Conservation (phyloP, 768 basidiomycete species). For the Megacollybia marginata region DNA sequence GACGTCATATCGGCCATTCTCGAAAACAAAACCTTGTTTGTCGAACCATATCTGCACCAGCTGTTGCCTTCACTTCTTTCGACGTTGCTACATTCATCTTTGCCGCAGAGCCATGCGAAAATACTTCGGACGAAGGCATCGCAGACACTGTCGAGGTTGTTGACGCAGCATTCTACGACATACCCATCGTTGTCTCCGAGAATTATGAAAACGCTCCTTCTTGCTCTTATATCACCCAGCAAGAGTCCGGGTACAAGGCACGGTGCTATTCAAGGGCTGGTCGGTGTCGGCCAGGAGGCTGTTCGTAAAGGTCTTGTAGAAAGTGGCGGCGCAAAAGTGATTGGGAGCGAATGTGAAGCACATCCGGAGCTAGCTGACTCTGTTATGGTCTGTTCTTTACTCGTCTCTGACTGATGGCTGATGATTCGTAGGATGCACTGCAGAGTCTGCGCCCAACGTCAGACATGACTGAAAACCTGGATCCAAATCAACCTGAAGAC, state of each 20-base stretch:
- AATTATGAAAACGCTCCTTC: constrained; percentile 88
- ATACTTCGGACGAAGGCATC: constrained; percentile 76
- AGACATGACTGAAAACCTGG: constrained; percentile 51
- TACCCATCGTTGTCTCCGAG: constrained; percentile 84
- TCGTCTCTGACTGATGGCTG: background rate
- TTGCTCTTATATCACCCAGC: constrained; percentile 69
- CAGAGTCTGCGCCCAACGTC: constrained; percentile 50
- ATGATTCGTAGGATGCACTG: constrained; percentile 46
- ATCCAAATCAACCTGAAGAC: constrained; percentile 43
- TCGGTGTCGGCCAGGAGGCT: constrained; percentile 81
- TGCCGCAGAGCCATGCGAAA: constrained; percentile 64
- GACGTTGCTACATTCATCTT: constrained; percentile 78
- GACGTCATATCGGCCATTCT: constrained; percentile 81
- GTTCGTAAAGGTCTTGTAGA: constrained; percentile 77
- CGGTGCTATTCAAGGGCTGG: constrained; percentile 82
- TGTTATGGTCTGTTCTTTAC: constrained; percentile 44
- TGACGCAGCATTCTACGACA: constrained; percentile 79
- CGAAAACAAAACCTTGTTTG: constrained; percentile 82
- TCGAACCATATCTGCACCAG: constrained; percentile 84
- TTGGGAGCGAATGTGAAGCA: constrained; percentile 54
- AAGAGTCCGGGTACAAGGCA: constrained; percentile 79
- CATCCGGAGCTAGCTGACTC: constrained; percentile 44
- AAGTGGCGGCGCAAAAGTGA: constrained; percentile 69
- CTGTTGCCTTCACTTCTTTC: constrained; percentile 90
- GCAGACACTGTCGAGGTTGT: constrained; percentile 74